Conservation (phyloP, 768 basidiomycete species). For the Suillus subalutaceus region DNA sequence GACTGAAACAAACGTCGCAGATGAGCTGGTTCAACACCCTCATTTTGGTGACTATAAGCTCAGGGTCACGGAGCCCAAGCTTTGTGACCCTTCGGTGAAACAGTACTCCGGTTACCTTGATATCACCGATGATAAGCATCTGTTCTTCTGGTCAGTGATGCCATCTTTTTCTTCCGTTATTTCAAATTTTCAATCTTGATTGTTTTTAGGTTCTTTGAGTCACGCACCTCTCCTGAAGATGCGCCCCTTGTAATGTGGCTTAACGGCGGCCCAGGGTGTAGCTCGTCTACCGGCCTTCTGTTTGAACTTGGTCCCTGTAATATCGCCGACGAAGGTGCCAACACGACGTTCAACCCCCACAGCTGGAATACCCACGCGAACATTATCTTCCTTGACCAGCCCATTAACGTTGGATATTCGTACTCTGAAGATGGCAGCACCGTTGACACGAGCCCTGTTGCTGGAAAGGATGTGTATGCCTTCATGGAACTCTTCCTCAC, state of each 20-base stretch:
- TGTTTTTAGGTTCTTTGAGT: slow-evolving; percentile 81
- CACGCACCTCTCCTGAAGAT: slow-evolving; percentile 66
- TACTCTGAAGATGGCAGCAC: slow-evolving; percentile 76
- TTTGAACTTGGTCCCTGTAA: slow-evolving; percentile 93
- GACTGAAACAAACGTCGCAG: slow-evolving; percentile 28
- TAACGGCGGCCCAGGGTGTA: slow-evolving; percentile 79
- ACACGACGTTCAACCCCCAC: slow-evolving; percentile 73
- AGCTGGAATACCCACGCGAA: slow-evolving; percentile 83
- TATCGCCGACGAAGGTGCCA: slow-evolving; percentile 67
- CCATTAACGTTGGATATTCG: slow-evolving; percentile 89
- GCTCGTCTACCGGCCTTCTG: slow-evolving; percentile 80
- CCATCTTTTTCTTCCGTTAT: neutral
- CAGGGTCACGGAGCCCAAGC: slow-evolving; percentile 63
- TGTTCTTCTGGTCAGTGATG: slow-evolving; percentile 79
- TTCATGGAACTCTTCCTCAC: slow-evolving; percentile 81
- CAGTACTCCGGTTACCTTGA: slow-evolving; percentile 87
- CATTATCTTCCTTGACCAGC: slow-evolving; percentile 67
- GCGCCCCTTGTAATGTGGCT: slow-evolving; percentile 91
- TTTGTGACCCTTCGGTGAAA: slow-evolving; percentile 77
- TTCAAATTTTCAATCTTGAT: neutral
- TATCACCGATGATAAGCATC: slow-evolving; percentile 74
- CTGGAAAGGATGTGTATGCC: slow-evolving; percentile 88
- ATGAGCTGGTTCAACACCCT: slow-evolving; percentile 65
- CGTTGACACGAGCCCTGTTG: slow-evolving; percentile 80
- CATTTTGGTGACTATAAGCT: slow-evolving; percentile 56